These are phyloP conservation scores for Pestalotiopsis sp. DNA, from an alignment of 2,329 filamentous ascomycete species.

Conservation along the genomic window DNA sequence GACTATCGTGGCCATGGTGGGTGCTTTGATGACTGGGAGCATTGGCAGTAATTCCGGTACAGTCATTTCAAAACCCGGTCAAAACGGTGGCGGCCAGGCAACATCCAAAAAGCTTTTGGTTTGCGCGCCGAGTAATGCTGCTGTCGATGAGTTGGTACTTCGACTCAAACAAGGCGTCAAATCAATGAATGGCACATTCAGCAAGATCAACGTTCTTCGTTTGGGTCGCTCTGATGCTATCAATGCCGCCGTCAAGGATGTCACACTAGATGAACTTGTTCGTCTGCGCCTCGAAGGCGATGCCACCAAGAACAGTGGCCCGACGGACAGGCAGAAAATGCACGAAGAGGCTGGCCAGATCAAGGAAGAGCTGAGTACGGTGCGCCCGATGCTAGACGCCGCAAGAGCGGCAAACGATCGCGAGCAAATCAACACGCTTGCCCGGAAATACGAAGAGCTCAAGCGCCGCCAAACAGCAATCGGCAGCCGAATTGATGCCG, in stretches of 20 bases:
- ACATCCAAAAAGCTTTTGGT: slow-evolving; percentile 83
- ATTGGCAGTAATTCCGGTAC: slow-evolving; percentile 45
- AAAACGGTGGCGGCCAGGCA: slow-evolving; percentile 33
- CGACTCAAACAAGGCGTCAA: slow-evolving; percentile 87
- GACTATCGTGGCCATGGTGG: slow-evolving; percentile 95
- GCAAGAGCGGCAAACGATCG: slow-evolving; percentile 57
- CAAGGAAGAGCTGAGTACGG: slow-evolving; percentile 70
- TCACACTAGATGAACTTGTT: slow-evolving; percentile 91
- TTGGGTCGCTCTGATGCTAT: slow-evolving; percentile 90
- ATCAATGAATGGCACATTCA: slow-evolving; percentile 68
- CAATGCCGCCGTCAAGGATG: slow-evolving; percentile 83
- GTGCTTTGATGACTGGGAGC: slow-evolving; percentile 70
- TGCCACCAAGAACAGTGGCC: slow-evolving; percentile 48
- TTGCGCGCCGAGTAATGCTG: slow-evolving; percentile 97
- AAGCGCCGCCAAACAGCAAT: slow-evolving; percentile 76
- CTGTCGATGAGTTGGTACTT: slow-evolving; percentile 93
- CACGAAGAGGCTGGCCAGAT: slow-evolving; percentile 68
- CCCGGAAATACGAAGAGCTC: slow-evolving; percentile 75
- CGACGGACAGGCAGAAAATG: slow-evolving; percentile 57
- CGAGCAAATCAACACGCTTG: slow-evolving; percentile 53
- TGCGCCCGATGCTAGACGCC: slow-evolving; percentile 72
- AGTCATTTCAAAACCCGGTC: slow-evolving; percentile 41
- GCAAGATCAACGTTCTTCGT: slow-evolving; percentile 84
- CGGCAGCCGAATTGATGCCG: slow-evolving; percentile 80
- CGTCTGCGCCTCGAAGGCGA: slow-evolving; percentile 68